phyloP scores from a whole-genome alignment of 129 eudicot genomes.

The Helianthus tuberosus region DNA sequence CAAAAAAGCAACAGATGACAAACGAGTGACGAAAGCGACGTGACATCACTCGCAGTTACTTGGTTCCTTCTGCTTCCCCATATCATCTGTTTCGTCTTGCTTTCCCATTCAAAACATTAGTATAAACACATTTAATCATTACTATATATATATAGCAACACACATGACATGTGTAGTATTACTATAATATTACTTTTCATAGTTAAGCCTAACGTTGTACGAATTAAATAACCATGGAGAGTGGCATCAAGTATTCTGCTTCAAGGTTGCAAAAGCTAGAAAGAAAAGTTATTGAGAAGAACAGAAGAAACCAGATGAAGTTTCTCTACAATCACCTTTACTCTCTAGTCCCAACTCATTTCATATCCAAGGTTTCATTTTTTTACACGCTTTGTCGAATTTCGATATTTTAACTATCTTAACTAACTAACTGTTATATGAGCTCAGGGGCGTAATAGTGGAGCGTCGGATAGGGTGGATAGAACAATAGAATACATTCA shows the following conservation, averaged over 20 bases:
- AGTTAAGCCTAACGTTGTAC: too few species aligned
- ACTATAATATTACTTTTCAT: too few species aligned
- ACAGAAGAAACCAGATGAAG: conserved; percentile 13
- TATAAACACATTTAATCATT: background rate
- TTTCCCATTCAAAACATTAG: background rate
- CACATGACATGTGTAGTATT: background rate
- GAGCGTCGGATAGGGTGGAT: conserved; percentile 60
- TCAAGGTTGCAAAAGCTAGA: conserved; percentile 1
- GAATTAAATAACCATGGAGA: background rate
- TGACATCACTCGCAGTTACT: conserved; percentile 2
- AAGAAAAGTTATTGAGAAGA: conserved; percentile 10
- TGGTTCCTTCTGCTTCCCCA: conserved; percentile 11
- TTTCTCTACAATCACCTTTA: conserved; percentile 4
- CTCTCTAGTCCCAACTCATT: conserved; percentile 2
- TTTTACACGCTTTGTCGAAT: background rate
- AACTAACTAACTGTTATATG: background rate
- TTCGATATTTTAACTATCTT: background rate
- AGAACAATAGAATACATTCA: conserved; percentile 67
- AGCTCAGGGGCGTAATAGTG: conserved; percentile 35
- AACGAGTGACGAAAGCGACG: background rate
- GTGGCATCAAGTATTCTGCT: background rate
- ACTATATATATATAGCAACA: background rate
- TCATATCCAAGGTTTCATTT: background rate
- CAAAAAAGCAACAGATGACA: background rate
- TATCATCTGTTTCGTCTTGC: background rate